phyloP scores from a whole-genome alignment of 768 basidiomycete genomes.

The Phlegmacium glaucopus region DNA sequence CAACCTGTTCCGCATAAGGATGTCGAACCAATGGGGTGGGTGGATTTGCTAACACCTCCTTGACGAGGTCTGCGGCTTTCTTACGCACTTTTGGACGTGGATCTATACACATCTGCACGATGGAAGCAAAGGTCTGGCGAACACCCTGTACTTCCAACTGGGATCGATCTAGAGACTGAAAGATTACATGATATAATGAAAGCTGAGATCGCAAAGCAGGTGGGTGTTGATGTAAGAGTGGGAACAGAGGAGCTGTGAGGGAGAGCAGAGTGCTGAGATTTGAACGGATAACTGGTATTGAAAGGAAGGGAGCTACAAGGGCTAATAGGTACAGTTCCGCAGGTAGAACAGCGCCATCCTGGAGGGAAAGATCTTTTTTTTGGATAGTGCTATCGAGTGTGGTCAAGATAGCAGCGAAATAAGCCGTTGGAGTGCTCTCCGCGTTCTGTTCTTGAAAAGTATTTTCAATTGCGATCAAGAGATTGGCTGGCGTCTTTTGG shows the following conservation, averaged over 20 bases:
- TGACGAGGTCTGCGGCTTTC: conserved; percentile 83
- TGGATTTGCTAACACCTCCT: conserved; percentile 70
- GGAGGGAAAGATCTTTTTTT: conserved; percentile 45
- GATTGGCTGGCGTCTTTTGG: conserved; percentile 85
- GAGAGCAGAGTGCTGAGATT: conserved; percentile 69
- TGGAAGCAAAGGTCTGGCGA: conserved; percentile 80
- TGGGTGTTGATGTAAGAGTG: conserved; percentile 57
- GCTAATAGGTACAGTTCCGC: conserved; percentile 84
- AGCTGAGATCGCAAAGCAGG: conserved; percentile 87
- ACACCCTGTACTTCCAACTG: conserved; percentile 66
- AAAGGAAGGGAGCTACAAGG: conserved; percentile 72
- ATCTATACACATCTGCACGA: conserved; percentile 83
- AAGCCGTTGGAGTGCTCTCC: conserved; percentile 78
- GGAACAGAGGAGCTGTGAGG: conserved; percentile 78
- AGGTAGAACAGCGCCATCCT: conserved; percentile 75
- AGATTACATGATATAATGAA: conserved; percentile 65
- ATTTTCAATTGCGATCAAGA: conserved; percentile 82
- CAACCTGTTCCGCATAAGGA: conserved; percentile 80
- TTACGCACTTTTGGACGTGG: conserved; percentile 92
- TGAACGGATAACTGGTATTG: conserved; percentile 75
- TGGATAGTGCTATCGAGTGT: conserved; percentile 77
- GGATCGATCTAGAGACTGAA: conserved; percentile 66
- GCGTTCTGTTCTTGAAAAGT: conserved; percentile 69
- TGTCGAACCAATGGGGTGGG: conserved; percentile 76
- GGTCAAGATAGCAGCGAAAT: conserved; percentile 89